Conservation (phyloP, 306 rosid genomes). For the Casuarina cunninghamiana region DNA sequence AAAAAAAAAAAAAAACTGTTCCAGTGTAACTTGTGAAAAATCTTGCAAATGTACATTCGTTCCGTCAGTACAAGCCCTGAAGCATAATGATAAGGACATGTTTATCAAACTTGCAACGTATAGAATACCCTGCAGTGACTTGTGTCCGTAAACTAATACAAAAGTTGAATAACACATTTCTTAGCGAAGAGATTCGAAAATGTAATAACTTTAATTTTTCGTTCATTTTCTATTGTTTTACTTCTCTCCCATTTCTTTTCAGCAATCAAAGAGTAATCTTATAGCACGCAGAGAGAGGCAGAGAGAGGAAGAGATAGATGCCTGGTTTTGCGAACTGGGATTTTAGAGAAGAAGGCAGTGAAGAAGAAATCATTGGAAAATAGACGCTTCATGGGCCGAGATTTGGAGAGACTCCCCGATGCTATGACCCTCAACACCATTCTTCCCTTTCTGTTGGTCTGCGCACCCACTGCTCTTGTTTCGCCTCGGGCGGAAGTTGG, state of each 20-base stretch:
- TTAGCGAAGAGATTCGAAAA: no score
- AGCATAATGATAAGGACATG: background rate
- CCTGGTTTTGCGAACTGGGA: slow-evolving; percentile 32
- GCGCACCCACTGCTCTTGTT: background rate
- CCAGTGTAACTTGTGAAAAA: background rate
- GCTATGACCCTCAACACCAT: slow-evolving; percentile 40
- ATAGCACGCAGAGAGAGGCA: background rate
- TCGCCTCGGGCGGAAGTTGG: background rate
- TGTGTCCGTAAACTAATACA: background rate
- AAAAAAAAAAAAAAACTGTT: background rate
- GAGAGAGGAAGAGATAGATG: slow-evolving; percentile 6
- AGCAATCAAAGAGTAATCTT: background rate
- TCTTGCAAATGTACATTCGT: background rate
- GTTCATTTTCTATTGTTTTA: background rate
- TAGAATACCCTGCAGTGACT: background rate
- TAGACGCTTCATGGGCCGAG: slow-evolving; percentile 26
- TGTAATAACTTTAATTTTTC: no score
- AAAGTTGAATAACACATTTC: no score
- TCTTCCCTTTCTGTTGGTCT: background rate
- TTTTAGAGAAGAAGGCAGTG: slow-evolving; percentile 23
- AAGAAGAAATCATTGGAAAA: slow-evolving; percentile 23
- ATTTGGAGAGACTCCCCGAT: slow-evolving; percentile 27
- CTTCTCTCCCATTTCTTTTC: background rate
- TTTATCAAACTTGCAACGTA: background rate
- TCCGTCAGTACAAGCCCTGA: background rate